Evolutionary conservation across 306 rosid species (phyloP), one percentile per base, ranked within the genome.

Genomic region (Alnus glutinosa): DNA sequence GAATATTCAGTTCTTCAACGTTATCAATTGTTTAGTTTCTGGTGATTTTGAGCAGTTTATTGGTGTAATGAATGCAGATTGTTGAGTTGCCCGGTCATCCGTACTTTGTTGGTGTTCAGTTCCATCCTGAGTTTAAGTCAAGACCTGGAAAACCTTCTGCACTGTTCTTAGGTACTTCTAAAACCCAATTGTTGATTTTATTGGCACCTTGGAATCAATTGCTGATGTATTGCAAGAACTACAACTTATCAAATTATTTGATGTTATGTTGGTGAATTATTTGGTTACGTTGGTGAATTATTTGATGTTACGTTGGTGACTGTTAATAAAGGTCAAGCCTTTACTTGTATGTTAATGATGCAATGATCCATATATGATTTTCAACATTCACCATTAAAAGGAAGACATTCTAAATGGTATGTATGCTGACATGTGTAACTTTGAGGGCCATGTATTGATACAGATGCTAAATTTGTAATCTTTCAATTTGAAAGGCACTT

Each of bases 81-180:
- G 78, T 93, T 57, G 97, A 93, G 88, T 87, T 93, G 84, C 87
- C 92, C 74, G 10, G 87, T 80, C 97, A 93, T 91, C 96, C 96
- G 7, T 93, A 85, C 84, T 93, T 82, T 66, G 79, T 93, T 78
- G 97, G 96, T 18, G 97, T 87, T 74, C 97, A 93, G 85, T 93
- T 93, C 84, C 97, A 93, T 85, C 97, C 97, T 0, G 97, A 93
- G 81, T 93, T 87, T 82, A 93, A 88, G 79, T 93, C 97, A 55
- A 86, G 97, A 87, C 97, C 97, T 4, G 97, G 97, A 59, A 90
- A 88, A 79, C 94, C 97, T 62, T 89, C 97, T 77, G 91, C 94
- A 3, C 82, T 85, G 68, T 93, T 93, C 82, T 84, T 89, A 76
- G 97, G 97, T 93, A 88, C 54, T 73, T 75, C 61, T 67, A 18